phyloP scores from a whole-genome alignment of 2,329 filamentous ascomycete species.

The Stagonosporopsis vannaccii region DNA sequence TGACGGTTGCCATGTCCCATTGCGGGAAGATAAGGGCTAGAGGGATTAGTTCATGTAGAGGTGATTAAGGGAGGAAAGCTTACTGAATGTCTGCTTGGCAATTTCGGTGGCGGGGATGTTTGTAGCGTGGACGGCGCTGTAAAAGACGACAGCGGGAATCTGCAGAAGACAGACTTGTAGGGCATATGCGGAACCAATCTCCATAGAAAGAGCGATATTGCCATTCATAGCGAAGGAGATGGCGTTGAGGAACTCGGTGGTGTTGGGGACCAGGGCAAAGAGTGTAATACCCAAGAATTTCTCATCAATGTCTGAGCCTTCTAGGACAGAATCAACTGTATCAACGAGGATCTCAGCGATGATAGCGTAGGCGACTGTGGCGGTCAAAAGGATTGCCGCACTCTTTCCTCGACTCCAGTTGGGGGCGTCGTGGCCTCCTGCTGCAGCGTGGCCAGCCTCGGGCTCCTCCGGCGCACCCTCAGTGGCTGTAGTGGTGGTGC shows the following conservation, averaged over 20 bases:
- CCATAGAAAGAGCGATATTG: slow-evolving; percentile 98
- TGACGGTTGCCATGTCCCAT: slow-evolving; percentile 98
- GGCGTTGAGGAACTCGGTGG: slow-evolving; percentile 97
- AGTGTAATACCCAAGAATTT: slow-evolving; percentile 97
- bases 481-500: slow-evolving; percentile 56
- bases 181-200: slow-evolving; percentile 96
- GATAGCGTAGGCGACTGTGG: slow-evolving; percentile 91
- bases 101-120: slow-evolving; percentile 64
- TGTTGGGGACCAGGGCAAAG: slow-evolving; percentile 96
- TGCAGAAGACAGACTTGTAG: slow-evolving; percentile 95
- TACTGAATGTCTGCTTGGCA: slow-evolving; percentile 71
- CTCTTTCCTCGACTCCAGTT: slow-evolving; percentile 97
- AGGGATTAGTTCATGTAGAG: slow-evolving; percentile 18
- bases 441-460: slow-evolving; percentile 52
- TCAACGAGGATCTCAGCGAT: slow-evolving; percentile 97
- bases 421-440: slow-evolving; percentile 87
- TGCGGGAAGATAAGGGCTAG: slow-evolving; percentile 89
- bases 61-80: slow-evolving; percentile 25
- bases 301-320: slow-evolving; percentile 90
- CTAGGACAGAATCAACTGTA: slow-evolving; percentile 94
- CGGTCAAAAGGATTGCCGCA: slow-evolving; percentile 83
- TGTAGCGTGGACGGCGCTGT: slow-evolving; percentile 76
- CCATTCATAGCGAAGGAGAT: slow-evolving; percentile 99
- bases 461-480: slow-evolving; percentile 59
- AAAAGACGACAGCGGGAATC: slow-evolving; percentile 90